These are phyloP conservation scores for Neurospora sp. DNA, from an alignment of 495 filamentous ascomycete species.

Conservation along the genomic window DNA sequence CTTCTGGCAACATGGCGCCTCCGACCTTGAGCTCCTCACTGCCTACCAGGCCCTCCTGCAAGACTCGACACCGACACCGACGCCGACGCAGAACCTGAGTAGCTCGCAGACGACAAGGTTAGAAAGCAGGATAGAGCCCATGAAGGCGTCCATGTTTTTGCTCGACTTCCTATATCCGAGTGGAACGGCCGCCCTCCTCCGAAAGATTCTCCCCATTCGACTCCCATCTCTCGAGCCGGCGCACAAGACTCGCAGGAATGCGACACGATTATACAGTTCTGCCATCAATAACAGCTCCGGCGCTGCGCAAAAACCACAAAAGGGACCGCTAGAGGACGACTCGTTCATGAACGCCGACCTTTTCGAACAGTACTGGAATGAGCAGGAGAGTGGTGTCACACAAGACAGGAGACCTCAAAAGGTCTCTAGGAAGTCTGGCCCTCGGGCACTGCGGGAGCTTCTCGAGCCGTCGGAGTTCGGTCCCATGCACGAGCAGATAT, in stretches of 20 bases:
- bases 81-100: neutral
- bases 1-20: conserved; percentile 58
- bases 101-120: conserved; percentile 4
- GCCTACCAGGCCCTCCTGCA: conserved; percentile 35
- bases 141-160: conserved; percentile 34
- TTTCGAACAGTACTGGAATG: neutral
- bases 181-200: conserved; percentile 39
- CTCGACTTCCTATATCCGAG: conserved; percentile 57
- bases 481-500: conserved; percentile 17
- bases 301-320: neutral
- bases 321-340: neutral
- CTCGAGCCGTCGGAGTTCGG: neutral
- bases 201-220: conserved; percentile 19
- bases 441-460: conserved; percentile 1
- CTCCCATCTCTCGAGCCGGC: conserved; percentile 5
- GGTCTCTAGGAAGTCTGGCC: neutral
- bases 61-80: neutral
- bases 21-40: conserved; percentile 44
- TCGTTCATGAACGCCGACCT: neutral
- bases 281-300: neutral
- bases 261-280: conserved; percentile 9
- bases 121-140: conserved; percentile 12
- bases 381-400: neutral
- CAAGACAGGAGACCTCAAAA: neutral
- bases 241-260: neutral